Evolutionary conservation across 768 basidiomycete species (phyloP).

Genomic region (Pulveroboletus sp.): DNA sequence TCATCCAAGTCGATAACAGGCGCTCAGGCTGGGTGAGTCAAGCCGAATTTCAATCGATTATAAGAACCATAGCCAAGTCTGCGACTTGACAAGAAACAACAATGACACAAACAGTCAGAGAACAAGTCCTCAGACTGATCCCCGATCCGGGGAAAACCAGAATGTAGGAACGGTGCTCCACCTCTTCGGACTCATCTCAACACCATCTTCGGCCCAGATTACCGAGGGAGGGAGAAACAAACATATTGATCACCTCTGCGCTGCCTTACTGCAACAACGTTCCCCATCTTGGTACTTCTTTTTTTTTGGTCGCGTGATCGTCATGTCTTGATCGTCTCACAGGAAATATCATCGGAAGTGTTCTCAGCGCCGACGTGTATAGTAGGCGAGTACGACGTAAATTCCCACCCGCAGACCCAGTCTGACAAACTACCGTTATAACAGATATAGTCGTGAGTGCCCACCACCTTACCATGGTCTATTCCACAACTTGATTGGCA

Average conservation of each 20-base stretch:
- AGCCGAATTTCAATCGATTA: not conserved
- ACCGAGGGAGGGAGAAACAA: conserved; percentile 83
- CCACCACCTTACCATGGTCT: not conserved
- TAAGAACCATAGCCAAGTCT: not conserved
- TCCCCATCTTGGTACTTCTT: conserved; percentile 78
- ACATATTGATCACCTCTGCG: conserved; percentile 91
- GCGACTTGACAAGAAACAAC: not conserved
- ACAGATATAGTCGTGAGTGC: conserved; percentile 60
- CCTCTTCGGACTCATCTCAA: not conserved
- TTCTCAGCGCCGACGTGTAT: conserved; percentile 95
- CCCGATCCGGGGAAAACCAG: conserved; percentile 50
- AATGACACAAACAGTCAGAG: conserved; percentile 57
- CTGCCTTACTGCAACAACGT: conserved; percentile 97
- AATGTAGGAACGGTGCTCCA: conserved; percentile 36
- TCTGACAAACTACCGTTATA: not conserved
- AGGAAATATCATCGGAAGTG: conserved; percentile 94
- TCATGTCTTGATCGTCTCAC: conserved; percentile 4
- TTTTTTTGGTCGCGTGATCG: conserved; percentile 9
- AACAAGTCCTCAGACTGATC: conserved; percentile 49
- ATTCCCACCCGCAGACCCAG: not conserved
- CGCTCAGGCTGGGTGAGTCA: conserved; percentile 12
- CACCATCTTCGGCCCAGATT: conserved; percentile 37
- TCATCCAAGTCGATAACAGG: too few relatives aligned
- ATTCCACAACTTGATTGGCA: conserved; percentile 9
- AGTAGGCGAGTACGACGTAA: conserved; percentile 63